Evolutionary conservation across 2,329 filamentous ascomycete genomes (phyloP).

Genomic region (Pezicula neosporulosa): DNA sequence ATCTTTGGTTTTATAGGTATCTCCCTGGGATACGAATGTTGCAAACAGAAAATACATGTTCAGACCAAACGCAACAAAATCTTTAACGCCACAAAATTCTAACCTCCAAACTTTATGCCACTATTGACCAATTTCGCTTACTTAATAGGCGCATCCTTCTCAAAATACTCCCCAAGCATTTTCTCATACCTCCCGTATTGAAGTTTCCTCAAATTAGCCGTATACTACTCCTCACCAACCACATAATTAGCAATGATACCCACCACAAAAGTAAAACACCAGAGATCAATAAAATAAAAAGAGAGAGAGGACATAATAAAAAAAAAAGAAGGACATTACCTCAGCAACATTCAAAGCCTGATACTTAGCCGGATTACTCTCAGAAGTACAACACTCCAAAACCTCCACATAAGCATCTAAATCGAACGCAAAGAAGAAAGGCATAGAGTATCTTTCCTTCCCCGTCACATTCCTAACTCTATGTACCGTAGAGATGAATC

Average conservation of each 20-base stretch:
- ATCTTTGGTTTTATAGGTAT: too few relatives aligned
- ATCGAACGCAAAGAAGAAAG: constrained; percentile 36
- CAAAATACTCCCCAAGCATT: neutral
- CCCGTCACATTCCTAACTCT: constrained; percentile 29
- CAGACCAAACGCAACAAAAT: too few relatives aligned
- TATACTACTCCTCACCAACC: neutral
- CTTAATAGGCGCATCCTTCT: too few relatives aligned
- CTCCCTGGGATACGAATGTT: too few relatives aligned
- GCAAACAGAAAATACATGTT: too few relatives aligned
- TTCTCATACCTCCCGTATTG: neutral
- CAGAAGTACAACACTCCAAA: neutral
- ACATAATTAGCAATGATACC: neutral
- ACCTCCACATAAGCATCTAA: neutral
- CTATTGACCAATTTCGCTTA: too few relatives aligned
- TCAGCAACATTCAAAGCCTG: neutral
- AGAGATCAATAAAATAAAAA: too few relatives aligned
- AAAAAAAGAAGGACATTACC: neutral
- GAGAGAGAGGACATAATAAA: too few relatives aligned
- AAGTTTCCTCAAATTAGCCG: neutral
- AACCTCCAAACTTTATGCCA: too few relatives aligned
- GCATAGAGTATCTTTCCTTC: constrained; percentile 32
- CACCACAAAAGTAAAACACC: neutral
- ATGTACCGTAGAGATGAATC: constrained; percentile 40
- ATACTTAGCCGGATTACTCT: neutral
- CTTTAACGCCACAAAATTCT: too few relatives aligned